Base-by-base conservation (phyloP, 306 rosid species). In the Cucumis sativus region DNA sequence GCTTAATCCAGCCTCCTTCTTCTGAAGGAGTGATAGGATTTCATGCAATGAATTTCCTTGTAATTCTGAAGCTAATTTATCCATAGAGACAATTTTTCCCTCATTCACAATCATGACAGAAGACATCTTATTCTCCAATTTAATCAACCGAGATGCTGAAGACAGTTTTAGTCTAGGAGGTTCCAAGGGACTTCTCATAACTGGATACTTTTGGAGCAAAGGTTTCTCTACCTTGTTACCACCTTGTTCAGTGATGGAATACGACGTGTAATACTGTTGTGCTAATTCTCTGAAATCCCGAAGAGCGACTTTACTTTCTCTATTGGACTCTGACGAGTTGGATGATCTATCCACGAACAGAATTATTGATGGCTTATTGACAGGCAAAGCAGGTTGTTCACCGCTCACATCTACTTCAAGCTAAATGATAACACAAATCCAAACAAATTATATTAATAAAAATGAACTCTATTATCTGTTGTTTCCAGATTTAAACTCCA, bases 301-400 rank as follows among this genome's bases (percentile, higher is more conserved):
- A 80, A 95, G 93, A 47, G 91, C 93, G 57, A 85, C 91, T 80
- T 83, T 84, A 80, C 96, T 84, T 37, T 85, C 84, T 7, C 81
- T 85, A 85, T 87, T 89, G 63, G 86, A 88, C 79, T 84, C 93
- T 49, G 85, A 66, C 15, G 82, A 79, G 62, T 89, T 82, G 43
- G 97, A 90, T 81, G 92, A 86, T 79, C 97, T 88, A 85, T 95
- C 98, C 83, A 95, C 87, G 88, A 95, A 95, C 81, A 95, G 79
- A 80, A 95, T 79, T 18, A 90, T 76, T 1, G 97, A 92, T 78
- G 97, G 97, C 82, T 85, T 83, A 82, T 89, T 77, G 81, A 89
- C 91, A 3, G 96, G 97, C 79, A 95, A 86, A 88, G 76, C 41
- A 56, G 88, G 90, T 83, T 79, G 88, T 58, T 79, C 81, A 78